These are phyloP conservation scores for Pseudonectria foliicola DNA, from an alignment of 2,329 filamentous ascomycete genomes.

Conservation along the genomic window DNA sequence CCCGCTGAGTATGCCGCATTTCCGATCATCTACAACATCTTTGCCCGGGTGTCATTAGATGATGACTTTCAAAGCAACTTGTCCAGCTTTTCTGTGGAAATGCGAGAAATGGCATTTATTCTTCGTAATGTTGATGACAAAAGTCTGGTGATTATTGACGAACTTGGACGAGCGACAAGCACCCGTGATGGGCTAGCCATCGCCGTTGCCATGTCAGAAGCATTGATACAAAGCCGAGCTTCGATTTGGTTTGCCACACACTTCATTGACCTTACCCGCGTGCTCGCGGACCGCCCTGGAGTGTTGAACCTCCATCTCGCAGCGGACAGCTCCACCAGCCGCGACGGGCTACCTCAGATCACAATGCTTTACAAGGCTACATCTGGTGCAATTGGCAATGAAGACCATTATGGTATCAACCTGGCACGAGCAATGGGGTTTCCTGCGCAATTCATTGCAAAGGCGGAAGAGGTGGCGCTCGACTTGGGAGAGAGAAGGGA, in stretches of 20 bases:
- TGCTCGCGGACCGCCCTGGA: constrained; percentile 66
- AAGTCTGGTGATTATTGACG: constrained; percentile 81
- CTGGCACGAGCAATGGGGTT: constrained; percentile 71
- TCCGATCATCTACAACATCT: constrained; percentile 73
- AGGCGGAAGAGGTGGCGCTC: constrained; percentile 59
- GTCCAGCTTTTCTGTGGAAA: constrained; percentile 89
- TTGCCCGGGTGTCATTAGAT: constrained; percentile 79
- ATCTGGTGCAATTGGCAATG: constrained; percentile 61
- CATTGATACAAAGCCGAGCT: constrained; percentile 69
- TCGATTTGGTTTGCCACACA: constrained; percentile 93
- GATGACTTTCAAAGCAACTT: constrained; percentile 86
- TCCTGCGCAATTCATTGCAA: constrained; percentile 57
- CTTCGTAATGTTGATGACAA: constrained; percentile 69
- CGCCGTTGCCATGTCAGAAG: constrained; percentile 83
- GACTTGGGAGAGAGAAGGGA: constrained; percentile 53
- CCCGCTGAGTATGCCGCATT: constrained; percentile 80
- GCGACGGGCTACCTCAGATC: constrained; percentile 52
- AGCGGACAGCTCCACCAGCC: constrained; percentile 51
- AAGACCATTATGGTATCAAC: constrained; percentile 71
- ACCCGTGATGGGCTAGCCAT: constrained; percentile 84
- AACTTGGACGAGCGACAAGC: constrained; percentile 85
- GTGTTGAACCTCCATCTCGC: constrained; percentile 78
- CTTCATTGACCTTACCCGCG: constrained; percentile 73
- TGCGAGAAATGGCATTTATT: constrained; percentile 94
- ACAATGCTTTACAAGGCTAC: constrained; percentile 83